These are phyloP conservation scores for Ramularia endophylla DNA, from an alignment of 2,329 filamentous ascomycete species.

Conservation along the genomic window DNA sequence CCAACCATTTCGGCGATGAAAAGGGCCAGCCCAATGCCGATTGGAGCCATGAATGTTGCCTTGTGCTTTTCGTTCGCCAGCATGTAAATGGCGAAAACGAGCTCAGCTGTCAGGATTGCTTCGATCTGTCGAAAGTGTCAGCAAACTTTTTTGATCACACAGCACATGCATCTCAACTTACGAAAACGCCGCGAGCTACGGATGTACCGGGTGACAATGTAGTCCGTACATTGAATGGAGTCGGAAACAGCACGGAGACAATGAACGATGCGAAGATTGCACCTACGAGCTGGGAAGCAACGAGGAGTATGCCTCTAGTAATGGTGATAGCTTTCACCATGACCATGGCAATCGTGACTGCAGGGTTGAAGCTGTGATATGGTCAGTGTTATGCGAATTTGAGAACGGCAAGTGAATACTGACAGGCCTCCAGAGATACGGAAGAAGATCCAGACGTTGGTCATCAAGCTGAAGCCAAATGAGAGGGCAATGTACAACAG, in stretches of 20 bases:
- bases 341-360: slow-evolving; percentile 28
- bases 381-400: slow-evolving; percentile 1
- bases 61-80: slow-evolving; percentile 36
- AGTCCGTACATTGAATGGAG: slow-evolving; percentile 32
- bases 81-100: slow-evolving; percentile 40
- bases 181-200: slow-evolving; percentile 34
- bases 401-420: slow-evolving; percentile 1
- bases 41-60: slow-evolving; percentile 41
- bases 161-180: slow-evolving; percentile 7
- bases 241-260: slow-evolving; percentile 34
- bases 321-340: slow-evolving; percentile 31
- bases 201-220: slow-evolving; percentile 31
- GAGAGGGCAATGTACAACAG: slow-evolving; percentile 36
- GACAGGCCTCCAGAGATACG: slow-evolving; percentile 32
- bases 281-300: slow-evolving; percentile 34
- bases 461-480: slow-evolving; percentile 38
- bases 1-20: slow-evolving; percentile 42
- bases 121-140: slow-evolving; percentile 26
- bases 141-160: not conserved
- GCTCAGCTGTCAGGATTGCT: slow-evolving; percentile 35
- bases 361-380: slow-evolving; percentile 29
- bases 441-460: slow-evolving; percentile 39
- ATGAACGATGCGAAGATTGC: slow-evolving; percentile 32
- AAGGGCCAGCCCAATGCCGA: slow-evolving; percentile 45
- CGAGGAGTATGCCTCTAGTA: slow-evolving; percentile 30